Evolutionary conservation across 2,329 filamentous ascomycete species (phyloP), one percentile per base, ranked within the genome.

Genomic region (Plenodomus biglobosus): DNA sequence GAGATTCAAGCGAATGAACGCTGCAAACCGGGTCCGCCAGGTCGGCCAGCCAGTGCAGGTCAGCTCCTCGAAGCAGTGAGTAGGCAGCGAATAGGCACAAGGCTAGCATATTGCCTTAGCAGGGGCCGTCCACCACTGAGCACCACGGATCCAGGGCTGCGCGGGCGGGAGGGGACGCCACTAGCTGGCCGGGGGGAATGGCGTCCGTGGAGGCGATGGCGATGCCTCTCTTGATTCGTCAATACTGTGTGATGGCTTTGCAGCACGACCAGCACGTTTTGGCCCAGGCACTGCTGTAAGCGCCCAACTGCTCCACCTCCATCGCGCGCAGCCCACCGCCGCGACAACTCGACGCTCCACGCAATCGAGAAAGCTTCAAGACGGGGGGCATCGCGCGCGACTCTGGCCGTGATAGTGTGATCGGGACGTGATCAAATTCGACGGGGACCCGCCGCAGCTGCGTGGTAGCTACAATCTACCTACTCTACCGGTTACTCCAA

Each of bases 121-220:
- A 62, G 55, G 66, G 66, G 58, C 44, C 38, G 39, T 44, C 50
- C 45, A 56, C 66, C 66, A 70, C 57, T 61, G 57, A 68, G 62
- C 58, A 50, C 51, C 49, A 46, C 47, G 50, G 42, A 57, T 58
- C 58, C 60, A 55, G 16, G 52, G 46, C 52, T 56, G 42, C 35
- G 40, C 50, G 51, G 52, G 60, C 59, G 59, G 59, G 61, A 61
- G 58, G 56, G 55, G 57, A 56, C 48, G 51, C 55, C 46, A 53
- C 49, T 58, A 59, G 53, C 53, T 49, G 55, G 54, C 46, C 57
- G 57, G 53, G 47, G 55, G 49, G 51, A 53, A 52, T 56, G 53
- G 58, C 43, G 59, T 48, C 52, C 50, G 48, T 45, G 40, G 45
- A 50, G 38, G 47, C 42, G 32, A 58, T 46, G 50, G 22, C 21